phyloP scores from a whole-genome alignment of 345 rosid genomes.

The Aquilaria sinensis region DNA sequence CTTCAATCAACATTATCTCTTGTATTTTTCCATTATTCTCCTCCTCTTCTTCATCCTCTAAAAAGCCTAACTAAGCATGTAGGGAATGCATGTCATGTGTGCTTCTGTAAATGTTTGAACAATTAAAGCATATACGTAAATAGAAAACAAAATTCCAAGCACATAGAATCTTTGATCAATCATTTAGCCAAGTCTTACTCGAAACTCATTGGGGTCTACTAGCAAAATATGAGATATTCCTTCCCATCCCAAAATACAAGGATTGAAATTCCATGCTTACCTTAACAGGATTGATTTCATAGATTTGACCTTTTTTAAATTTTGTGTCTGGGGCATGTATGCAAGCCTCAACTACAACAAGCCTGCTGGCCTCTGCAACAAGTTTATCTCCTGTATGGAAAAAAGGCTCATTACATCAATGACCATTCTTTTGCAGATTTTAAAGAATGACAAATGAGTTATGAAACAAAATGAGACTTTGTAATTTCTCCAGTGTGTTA shows the following conservation, averaged over 20 bases:
- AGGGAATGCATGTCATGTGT: no score
- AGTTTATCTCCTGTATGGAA: conserved; percentile 64
- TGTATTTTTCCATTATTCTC: no score
- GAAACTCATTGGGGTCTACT: no score
- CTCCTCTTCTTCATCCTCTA: no score
- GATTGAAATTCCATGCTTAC: conserved; percentile 19
- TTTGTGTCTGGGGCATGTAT: conserved; percentile 82
- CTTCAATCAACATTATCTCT: no score
- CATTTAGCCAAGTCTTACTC: not conserved
- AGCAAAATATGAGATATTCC: no score
- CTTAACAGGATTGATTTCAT: conserved; percentile 79
- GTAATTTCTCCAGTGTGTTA: not conserved
- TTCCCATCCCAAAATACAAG: no score
- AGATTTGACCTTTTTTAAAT: conserved; percentile 63
- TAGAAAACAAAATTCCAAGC: not conserved
- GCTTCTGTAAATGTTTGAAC: not conserved
- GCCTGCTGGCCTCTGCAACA: conserved; percentile 82
- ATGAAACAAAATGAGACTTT: not conserved
- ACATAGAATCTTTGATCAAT: not conserved
- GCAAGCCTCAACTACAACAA: conserved; percentile 97
- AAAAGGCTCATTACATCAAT: not conserved
- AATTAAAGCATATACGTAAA: not conserved
- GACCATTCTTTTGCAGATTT: not conserved
- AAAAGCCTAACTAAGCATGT: no score
- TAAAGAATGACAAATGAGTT: not conserved